These are phyloP conservation scores for Arthrobotrys megalospora DNA, from an alignment of 2,329 filamentous ascomycete species.

Conservation along the genomic window DNA sequence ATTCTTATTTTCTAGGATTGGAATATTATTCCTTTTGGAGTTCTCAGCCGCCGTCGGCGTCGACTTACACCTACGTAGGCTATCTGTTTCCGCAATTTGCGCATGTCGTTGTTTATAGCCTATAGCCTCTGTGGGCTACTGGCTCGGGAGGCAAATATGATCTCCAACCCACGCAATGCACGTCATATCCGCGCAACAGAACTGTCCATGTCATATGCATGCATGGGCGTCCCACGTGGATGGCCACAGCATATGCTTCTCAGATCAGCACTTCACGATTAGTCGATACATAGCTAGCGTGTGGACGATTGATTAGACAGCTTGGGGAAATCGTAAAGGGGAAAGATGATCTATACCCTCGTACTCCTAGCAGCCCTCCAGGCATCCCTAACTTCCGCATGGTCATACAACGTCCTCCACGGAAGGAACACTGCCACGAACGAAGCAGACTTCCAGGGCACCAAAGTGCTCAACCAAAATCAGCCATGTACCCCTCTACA, in stretches of 20 bases:
- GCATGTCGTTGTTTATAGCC: background rate
- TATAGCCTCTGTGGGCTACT: background rate
- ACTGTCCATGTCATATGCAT: no score
- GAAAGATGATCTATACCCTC: constrained; percentile 12
- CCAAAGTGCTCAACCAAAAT: background rate
- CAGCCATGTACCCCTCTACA: background rate
- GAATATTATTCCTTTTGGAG: constrained; percentile 25
- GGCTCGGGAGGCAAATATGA: background rate
- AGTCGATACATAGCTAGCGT: background rate
- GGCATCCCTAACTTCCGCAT: background rate
- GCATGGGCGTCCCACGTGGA: background rate
- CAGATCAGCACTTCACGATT: background rate
- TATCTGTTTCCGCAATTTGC: background rate
- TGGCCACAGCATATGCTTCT: background rate
- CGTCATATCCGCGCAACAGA: constrained; percentile 2
- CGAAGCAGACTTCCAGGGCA: background rate
- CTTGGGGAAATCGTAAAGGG: no score
- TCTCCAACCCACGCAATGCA: constrained; percentile 23
- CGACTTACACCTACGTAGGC: background rate
- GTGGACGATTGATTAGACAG: background rate
- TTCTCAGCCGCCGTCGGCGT: constrained; percentile 30
- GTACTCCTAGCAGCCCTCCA: background rate
- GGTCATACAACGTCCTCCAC: constrained; percentile 6
- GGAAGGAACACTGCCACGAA: background rate
- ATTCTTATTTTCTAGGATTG: constrained; percentile 17